A percentile compares a stretch with the other conserved stretches of the same genome.
Conservation (phyloP, 1,284 basidiomycete genomes). For the Heterobasidion parviporum region DNA sequence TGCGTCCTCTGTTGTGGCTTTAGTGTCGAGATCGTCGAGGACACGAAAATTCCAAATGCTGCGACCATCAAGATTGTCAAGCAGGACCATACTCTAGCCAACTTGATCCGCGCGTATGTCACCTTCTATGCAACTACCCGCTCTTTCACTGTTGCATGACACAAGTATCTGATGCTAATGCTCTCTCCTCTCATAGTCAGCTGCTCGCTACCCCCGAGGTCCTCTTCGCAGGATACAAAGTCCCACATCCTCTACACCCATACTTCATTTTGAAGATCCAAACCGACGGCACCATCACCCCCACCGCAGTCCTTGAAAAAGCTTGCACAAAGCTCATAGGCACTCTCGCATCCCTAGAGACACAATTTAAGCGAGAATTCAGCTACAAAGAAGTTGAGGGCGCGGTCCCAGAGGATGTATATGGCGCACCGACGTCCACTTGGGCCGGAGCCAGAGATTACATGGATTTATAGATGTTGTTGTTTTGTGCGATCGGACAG, state of each 20-base stretch:
- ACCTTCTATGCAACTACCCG: background rate
- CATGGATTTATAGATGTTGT: conserved; percentile 46
- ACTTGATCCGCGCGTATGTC: conserved; percentile 90
- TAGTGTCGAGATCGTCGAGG: conserved; percentile 88
- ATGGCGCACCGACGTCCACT: conserved; percentile 36
- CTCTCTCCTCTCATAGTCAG: conserved; percentile 47
- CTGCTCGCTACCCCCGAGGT: conserved; percentile 79
- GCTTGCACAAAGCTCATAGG: conserved; percentile 82
- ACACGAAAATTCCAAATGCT: conserved; percentile 96
- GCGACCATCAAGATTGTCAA: conserved; percentile 92
- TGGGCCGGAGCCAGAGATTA: conserved; percentile 48
- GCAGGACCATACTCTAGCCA: conserved; percentile 95
- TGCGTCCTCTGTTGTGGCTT: background rate
- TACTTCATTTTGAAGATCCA: conserved; percentile 93
- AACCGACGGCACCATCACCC: conserved; percentile 84
- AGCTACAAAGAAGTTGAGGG: conserved; percentile 62
- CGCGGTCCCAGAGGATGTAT: conserved; percentile 47
- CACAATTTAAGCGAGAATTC: conserved; percentile 73
- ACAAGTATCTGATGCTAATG: too few relatives aligned
- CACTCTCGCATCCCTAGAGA: conserved; percentile 59
- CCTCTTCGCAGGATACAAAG: conserved; percentile 96
- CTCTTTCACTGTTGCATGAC: too few relatives aligned
- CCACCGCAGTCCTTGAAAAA: conserved; percentile 76
- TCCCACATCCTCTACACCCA: conserved; percentile 93
- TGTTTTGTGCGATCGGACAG: background rate